Base-by-base conservation (phyloP, 345 rosid species). In the Microthlaspi erraticum region DNA sequence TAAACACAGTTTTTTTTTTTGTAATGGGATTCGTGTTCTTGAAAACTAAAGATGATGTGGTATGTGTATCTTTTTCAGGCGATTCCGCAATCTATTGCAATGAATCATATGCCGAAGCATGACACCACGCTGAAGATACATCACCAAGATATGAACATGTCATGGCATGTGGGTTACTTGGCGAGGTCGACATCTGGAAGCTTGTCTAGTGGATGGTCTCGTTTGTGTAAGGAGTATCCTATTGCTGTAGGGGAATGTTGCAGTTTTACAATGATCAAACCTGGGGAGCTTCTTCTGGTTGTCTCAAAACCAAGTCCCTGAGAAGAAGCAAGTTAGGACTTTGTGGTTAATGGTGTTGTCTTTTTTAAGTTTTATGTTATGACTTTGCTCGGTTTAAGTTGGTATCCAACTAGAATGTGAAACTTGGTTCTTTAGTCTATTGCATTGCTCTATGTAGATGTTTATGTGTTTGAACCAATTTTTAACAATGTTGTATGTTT, bases 171-270 rank as follows among this genome's bases (percentile, higher is more conserved):
- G 44, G 1, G 0, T 12, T 55, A 12, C 26, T 8, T 68, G 6
- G 0, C 0, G n/a, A 20, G 12, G 3, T 0, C 9, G 2, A 0
- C n/a, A 6, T 0, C 1, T 7, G 10, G 5, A 12, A 0, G 1
- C 1, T 64, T 67, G 13, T 54, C 53, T 29, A 33, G 0, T 11
- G 72, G 63, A 17, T 67, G 63, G 63, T 0, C 0, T 0, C n/a
- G 20, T 32, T 13, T 68, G 42, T 5, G 1, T 19, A 29, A 8
- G 10, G 53, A 54, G n/a, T 51, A 50, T 20, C 70, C 70, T 39
- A 1, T 51, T 10, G 20, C 5, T 37, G 20, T 36, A 8, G 34
- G 34, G 1, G 19, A 19, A 14, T 11, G n/a, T 13, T 64, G 58
- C 58, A 36, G 14, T 0, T 38, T 51, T 12, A 65, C 58, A 10